Conservation (phyloP, 2,329 filamentous ascomycete genomes). For the Apiospora koreana region DNA sequence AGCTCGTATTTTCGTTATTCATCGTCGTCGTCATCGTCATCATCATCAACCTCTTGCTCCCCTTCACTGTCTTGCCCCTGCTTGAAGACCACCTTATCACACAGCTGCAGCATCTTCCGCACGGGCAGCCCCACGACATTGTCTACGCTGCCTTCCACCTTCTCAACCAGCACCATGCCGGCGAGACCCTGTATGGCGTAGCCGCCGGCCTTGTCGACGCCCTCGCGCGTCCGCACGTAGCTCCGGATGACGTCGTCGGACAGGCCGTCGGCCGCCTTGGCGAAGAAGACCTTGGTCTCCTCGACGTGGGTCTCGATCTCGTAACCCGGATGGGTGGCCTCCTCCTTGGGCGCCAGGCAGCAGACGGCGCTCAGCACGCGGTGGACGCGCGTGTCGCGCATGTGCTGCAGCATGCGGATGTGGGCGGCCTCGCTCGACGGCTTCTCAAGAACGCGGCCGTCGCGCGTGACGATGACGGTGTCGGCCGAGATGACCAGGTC, state of each 20-base stretch:
- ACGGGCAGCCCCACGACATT: slow-evolving; percentile 93
- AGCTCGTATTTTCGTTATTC: not conserved
- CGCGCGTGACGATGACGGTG: slow-evolving; percentile 78
- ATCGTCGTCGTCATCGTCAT: not conserved
- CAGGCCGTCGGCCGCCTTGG: slow-evolving; percentile 57
- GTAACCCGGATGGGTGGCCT: slow-evolving; percentile 83
- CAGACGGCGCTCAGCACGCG: slow-evolving; percentile 85
- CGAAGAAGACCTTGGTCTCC: slow-evolving; percentile 90
- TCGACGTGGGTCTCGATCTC: slow-evolving; percentile 78
- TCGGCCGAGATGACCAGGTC: slow-evolving; percentile 87
- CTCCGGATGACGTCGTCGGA: slow-evolving; percentile 79
- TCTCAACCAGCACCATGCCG: slow-evolving; percentile 82
- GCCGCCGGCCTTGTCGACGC: slow-evolving; percentile 92
- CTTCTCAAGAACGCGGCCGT: slow-evolving; percentile 86
- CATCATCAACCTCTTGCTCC: slow-evolving; percentile 39
- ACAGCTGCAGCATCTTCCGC: slow-evolving; percentile 73
- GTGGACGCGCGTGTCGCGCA: slow-evolving; percentile 77
- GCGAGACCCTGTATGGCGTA: slow-evolving; percentile 93
- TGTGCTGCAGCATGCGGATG: slow-evolving; percentile 75
- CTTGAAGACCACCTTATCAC: slow-evolving; percentile 82
- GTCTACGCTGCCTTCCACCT: slow-evolving; percentile 86
- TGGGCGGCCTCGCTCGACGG: slow-evolving; percentile 81
- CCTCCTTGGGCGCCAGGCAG: slow-evolving; percentile 79
- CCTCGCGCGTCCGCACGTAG: slow-evolving; percentile 84
- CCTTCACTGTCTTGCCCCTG: slow-evolving; percentile 63